Evolutionary conservation across 2,329 filamentous ascomycete genomes (phyloP), one percentile per base, ranked within the genome.

Genomic region (Dactylonectria estremocensis): DNA sequence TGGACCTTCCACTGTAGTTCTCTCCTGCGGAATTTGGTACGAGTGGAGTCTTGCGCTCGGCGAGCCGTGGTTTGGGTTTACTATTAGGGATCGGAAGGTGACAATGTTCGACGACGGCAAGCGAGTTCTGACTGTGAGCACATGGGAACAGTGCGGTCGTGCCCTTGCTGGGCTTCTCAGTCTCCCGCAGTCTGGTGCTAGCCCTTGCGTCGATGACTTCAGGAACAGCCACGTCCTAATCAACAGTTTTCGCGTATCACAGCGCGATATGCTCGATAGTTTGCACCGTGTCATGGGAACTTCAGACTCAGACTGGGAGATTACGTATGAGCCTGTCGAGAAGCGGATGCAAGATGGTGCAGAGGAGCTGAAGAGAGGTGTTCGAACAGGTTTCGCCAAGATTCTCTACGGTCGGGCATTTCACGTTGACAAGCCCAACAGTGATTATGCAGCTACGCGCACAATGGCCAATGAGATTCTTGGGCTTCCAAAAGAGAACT

Each of bases 371-470:
- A 77, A 85, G 66, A 61, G 69, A 13, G 86, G 83, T 74, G 79
- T 69, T 6, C 53, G 52, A 2, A 57, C 59, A 58, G 90, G 84
- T 0, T 89, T 86, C 68, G 76, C 72, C 2, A 83, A 83, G 73
- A 53, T 84, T 63, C 82, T 93, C 72, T 92, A 91, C 72, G 78
- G 86, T 0, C 79, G 88, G 3, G 77, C 82, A 1, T 93, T 92
- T 72, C 86, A 79, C 61, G 80, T 83, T 1, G 20, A 20, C 1
- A 66, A 53, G 7, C 20, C 49, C 5, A 50, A 52, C 0, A 74
- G 78, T 5, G 77, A 76, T 5, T 72, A 78, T 13, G 79, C 85
- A 8, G 81, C 84, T 67, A 84, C 85, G 60, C 80, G 76, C 22
- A 83, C 80, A n/a, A 45, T n/a, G 11, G 75, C 70, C 2, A 92